Percentiles rank a stretch among this genome's conserved stretches.
phyloP scores from a whole-genome alignment of 2,329 filamentous ascomycete species.

The Claviceps arundinis region DNA sequence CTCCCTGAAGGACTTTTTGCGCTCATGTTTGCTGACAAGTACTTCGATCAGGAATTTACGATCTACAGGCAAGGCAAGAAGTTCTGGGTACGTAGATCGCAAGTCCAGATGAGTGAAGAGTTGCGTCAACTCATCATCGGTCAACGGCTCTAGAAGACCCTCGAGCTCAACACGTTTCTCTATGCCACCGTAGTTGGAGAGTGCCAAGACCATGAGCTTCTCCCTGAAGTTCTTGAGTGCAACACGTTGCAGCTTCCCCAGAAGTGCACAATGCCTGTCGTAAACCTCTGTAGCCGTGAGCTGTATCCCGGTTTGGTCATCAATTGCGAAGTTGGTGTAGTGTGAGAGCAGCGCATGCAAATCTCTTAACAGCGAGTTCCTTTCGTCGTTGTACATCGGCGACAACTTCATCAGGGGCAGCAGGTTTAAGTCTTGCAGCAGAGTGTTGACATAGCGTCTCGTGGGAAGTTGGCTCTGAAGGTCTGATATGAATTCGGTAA shows the following conservation, averaged over 20 bases:
- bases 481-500: slow-evolving; percentile 80
- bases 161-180: slow-evolving; percentile 68
- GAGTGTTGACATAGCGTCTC: slow-evolving; percentile 78
- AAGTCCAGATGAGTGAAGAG: slow-evolving; percentile 63
- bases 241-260: slow-evolving; percentile 69
- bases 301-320: slow-evolving; percentile 78
- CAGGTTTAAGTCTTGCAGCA: slow-evolving; percentile 76
- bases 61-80: slow-evolving; percentile 48
- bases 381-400: slow-evolving; percentile 60
- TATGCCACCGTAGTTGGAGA: slow-evolving; percentile 87
- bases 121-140: slow-evolving; percentile 58
- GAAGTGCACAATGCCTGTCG: slow-evolving; percentile 60
- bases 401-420: slow-evolving; percentile 67
- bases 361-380: slow-evolving; percentile 67
- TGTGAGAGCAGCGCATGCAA: slow-evolving; percentile 70
- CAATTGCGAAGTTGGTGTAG: slow-evolving; percentile 78
- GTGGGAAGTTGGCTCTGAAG: slow-evolving; percentile 89
- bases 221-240: slow-evolving; percentile 74
- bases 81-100: slow-evolving; percentile 67
- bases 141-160: slow-evolving; percentile 57
- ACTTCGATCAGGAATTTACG: slow-evolving; percentile 57
- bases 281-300: slow-evolving; percentile 60
- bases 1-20: slow-evolving; percentile 72
- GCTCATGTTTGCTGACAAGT: slow-evolving; percentile 62
- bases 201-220: slow-evolving; percentile 77